These are phyloP conservation scores for Rhizopus microsporus DNA, from an alignment of 371 early-diverging fungal species.

Conservation along the genomic window DNA sequence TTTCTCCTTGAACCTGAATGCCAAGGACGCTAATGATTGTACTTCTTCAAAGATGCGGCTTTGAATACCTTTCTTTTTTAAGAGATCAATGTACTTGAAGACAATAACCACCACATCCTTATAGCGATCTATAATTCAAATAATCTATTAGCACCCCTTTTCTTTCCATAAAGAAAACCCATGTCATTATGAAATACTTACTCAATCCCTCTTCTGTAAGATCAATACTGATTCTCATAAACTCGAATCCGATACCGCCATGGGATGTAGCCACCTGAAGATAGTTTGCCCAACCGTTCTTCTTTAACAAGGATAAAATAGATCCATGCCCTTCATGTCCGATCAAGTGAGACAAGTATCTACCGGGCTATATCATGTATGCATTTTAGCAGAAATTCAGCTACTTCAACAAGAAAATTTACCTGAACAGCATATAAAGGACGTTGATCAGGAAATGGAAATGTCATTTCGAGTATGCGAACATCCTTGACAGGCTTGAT, in stretches of 20 bases:
- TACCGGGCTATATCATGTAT: slow-evolving; percentile 53
- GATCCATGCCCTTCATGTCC: slow-evolving; percentile 90
- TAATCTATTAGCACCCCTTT: not conserved
- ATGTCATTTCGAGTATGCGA: slow-evolving; percentile 75
- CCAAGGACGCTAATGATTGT: slow-evolving; percentile 64
- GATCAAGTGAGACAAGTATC: slow-evolving; percentile 75
- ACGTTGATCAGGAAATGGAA: slow-evolving; percentile 84
- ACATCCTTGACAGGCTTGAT: slow-evolving; percentile 86
- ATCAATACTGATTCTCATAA: slow-evolving; percentile 79
- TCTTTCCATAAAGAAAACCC: slow-evolving; percentile 4
- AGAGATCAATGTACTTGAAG: slow-evolving; percentile 88
- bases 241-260: slow-evolving; percentile 75
- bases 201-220: slow-evolving; percentile 84
- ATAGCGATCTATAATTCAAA: slow-evolving; percentile 50
- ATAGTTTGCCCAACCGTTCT: slow-evolving; percentile 85
- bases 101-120: slow-evolving; percentile 77
- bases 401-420: slow-evolving; percentile 4
- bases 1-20: slow-evolving; percentile 87
- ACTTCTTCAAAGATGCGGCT: slow-evolving; percentile 81
- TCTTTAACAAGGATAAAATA: slow-evolving; percentile 81
- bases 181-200: slow-evolving; percentile 26
- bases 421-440: slow-evolving; percentile 59
- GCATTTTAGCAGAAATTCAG: too few species aligned
- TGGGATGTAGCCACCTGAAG: slow-evolving; percentile 69
- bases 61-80: slow-evolving; percentile 69